Base-by-base conservation (phyloP, 352 stramenopile species). In the Globisporangium paddicum region DNA sequence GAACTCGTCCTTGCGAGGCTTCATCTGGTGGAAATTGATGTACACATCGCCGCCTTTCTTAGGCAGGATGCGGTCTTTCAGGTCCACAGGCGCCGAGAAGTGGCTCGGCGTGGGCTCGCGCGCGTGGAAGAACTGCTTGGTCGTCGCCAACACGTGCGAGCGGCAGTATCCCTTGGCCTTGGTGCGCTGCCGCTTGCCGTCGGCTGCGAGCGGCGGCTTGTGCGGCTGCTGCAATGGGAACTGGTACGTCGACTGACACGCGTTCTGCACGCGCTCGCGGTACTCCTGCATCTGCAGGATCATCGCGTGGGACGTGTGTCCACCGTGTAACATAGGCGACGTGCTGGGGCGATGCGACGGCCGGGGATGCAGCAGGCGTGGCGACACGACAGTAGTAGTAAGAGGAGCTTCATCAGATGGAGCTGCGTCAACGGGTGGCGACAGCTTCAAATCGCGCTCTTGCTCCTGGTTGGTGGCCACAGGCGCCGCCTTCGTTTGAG, bases 251-350 rank as follows among this genome's bases (percentile, higher is more conserved):
- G 78, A 80, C 18, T 69, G 48, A 45, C 76, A 78, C 0, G 73
- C 78, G 26, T 44, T 66, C 11, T 62, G 66, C 13, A 86, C 74
- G 9, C 78, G 76, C 48, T 69, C 51, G 23, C 69, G 69, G 55
- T 88, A 86, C 52, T 85, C 73, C 40, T 83, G 74, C 35, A 84
- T 56, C 50, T 88, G 78, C 19, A 88, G 34, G 35, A 86, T 67
- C 73, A 81, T 86, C n/a, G 78, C 75, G 44, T 84, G 73, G 0
- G 75, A 85, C 18, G 75, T 75, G 55, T 82, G 77, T 46, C 28
- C 37, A 19, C 37, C 23, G 11, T 56, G 63, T 25, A 50, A 23
- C 58, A 53, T 51, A 1, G 59, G 60, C 14, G 63, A 71, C 26
- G 58, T 70, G 46, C 42, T 60, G 10, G 62, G 65, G 2, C 65